phyloP scores from a whole-genome alignment of 2,329 filamentous ascomycete genomes.

The Pseudohalonectria lignicola region DNA sequence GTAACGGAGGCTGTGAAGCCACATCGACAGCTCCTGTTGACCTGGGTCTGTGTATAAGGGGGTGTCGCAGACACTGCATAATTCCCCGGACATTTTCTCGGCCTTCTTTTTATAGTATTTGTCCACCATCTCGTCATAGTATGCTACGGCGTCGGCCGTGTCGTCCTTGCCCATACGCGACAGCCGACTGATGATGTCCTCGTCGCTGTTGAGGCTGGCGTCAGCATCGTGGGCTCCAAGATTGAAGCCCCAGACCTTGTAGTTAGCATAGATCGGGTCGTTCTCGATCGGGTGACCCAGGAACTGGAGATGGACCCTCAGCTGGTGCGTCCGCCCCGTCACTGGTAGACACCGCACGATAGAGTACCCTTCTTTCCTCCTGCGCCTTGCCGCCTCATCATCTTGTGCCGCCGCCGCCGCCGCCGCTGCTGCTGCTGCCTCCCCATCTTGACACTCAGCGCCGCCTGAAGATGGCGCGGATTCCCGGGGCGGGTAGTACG shows the following conservation, averaged over 20 bases:
- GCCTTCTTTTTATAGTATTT: constrained; percentile 83
- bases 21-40: constrained; percentile 80
- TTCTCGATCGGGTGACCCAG: constrained; percentile 93
- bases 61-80: constrained; percentile 73
- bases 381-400: constrained; percentile 18
- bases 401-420: too few species aligned
- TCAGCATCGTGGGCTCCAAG: constrained; percentile 61
- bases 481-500: constrained; percentile 66
- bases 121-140: constrained; percentile 89
- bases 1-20: constrained; percentile 86
- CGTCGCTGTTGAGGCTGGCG: constrained; percentile 61
- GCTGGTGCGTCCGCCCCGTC: constrained; percentile 88
- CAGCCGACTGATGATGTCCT: constrained; percentile 79
- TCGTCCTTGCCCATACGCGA: constrained; percentile 91
- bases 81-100: constrained; percentile 82
- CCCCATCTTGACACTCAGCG: too few species aligned
- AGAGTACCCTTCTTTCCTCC: constrained; percentile 69
- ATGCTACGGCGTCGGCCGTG: constrained; percentile 79
- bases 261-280: constrained; percentile 95
- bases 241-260: constrained; percentile 75
- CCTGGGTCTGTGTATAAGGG: constrained; percentile 90
- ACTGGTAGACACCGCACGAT: constrained; percentile 90
- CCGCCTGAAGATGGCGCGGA: too few species aligned
- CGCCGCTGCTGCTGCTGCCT: too few species aligned
- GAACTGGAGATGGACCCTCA: constrained; percentile 90